These are phyloP conservation scores for Saccharomycopsis sp. DNA, from an alignment of 805 yeast genomes.

Conservation along the genomic window DNA sequence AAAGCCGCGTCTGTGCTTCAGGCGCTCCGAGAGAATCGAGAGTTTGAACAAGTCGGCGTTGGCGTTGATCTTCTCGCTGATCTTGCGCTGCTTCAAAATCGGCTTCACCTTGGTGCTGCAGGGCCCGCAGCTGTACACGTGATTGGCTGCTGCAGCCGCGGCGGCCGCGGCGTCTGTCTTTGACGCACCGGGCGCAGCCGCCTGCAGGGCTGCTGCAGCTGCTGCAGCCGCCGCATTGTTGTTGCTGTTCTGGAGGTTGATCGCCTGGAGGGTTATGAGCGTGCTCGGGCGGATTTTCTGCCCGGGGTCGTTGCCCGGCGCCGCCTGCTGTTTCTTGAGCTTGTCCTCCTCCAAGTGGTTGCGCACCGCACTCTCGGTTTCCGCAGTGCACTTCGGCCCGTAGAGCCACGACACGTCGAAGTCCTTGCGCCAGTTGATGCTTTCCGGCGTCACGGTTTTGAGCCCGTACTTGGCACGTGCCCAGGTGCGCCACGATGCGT, in stretches of 20 bases:
- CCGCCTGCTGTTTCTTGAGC: neutral
- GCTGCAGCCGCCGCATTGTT: neutral
- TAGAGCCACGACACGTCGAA: constrained; percentile 96
- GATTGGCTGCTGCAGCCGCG: constrained; percentile 1
- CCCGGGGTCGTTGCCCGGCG: constrained; percentile 1
- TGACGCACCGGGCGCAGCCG: neutral
- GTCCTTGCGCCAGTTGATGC: constrained; percentile 94
- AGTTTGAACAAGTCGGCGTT: constrained; percentile 31
- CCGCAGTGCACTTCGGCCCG: constrained; percentile 53
- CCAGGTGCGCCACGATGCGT: constrained; percentile 95
- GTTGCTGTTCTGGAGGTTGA: neutral
- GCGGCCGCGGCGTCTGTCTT: neutral
- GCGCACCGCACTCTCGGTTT: constrained; percentile 20
- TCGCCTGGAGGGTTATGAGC: neutral
- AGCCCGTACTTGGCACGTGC: constrained; percentile 64
- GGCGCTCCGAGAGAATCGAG: constrained; percentile 4
- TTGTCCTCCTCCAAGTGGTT: constrained; percentile 17
- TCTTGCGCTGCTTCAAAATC: constrained; percentile 39
- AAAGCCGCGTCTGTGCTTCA: neutral
- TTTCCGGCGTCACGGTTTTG: constrained; percentile 80
- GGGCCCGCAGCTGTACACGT: neutral
- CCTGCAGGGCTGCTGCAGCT: neutral
- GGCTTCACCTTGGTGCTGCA: constrained; percentile 30
- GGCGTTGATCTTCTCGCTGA: constrained; percentile 39
- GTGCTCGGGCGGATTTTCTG: neutral